Conservation (phyloP, 2,329 filamentous ascomycete species). For the Xylaria sp. region DNA sequence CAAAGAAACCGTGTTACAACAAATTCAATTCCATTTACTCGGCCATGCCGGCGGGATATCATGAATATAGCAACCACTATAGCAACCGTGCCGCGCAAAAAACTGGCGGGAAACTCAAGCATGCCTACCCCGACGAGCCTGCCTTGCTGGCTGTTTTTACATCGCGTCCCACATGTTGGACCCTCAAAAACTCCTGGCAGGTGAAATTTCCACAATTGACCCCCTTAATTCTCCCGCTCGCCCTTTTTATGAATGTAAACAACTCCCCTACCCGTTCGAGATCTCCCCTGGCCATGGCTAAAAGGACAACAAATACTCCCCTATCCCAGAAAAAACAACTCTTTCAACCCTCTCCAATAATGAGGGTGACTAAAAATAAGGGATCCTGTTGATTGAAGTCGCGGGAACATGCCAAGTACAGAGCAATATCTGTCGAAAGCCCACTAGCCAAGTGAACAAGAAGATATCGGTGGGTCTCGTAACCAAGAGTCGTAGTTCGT, state of each 20-base stretch:
- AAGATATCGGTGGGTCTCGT: conserved; percentile 20
- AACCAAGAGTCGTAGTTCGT: conserved; percentile 26
- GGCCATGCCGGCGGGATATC: conserved; percentile 34
- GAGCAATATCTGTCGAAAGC: background rate
- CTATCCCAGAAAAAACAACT: too few species aligned
- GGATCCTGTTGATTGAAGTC: too few species aligned
- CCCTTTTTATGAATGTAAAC: conserved; percentile 8
- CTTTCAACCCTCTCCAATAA: too few species aligned
- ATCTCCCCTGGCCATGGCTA: too few species aligned
- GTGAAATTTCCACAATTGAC: conserved; percentile 10
- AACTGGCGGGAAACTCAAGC: conserved; percentile 8
- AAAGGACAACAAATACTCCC: too few species aligned
- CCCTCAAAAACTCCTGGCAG: conserved; percentile 10
- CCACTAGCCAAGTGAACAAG: conserved; percentile 9
- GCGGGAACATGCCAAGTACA: background rate
- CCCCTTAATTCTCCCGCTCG: background rate
- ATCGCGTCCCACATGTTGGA: background rate
- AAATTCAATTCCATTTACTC: conserved; percentile 26
- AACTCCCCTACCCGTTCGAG: background rate
- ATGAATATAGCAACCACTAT: conserved; percentile 23
- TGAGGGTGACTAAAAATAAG: too few species aligned
- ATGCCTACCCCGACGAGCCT: conserved; percentile 1
- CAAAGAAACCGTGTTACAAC: background rate
- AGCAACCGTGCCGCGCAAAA: conserved; percentile 16
- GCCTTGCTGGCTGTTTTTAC: conserved; percentile 1